These are phyloP conservation scores for Diplogelasinospora grovesii DNA, from an alignment of 495 filamentous ascomycete species.

Conservation along the genomic window DNA sequence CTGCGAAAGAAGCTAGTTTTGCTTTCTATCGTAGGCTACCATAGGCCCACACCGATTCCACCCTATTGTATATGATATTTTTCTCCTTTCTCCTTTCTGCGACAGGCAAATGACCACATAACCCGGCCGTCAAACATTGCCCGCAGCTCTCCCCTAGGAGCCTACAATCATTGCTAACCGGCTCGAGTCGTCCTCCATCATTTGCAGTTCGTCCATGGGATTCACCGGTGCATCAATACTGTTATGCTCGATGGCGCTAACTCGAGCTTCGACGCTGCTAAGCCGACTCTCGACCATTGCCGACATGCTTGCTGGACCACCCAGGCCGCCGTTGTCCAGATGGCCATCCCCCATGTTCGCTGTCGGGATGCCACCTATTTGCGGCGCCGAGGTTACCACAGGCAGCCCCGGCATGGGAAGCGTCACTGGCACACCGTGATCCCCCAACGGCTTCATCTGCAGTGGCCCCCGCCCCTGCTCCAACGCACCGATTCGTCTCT, in stretches of 20 bases:
- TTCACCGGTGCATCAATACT: no score
- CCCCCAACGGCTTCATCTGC: no score
- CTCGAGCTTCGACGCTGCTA: conserved; percentile 32
- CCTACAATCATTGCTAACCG: conserved; percentile 26
- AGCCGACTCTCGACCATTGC: conserved; percentile 33
- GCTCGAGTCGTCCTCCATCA: conserved; percentile 40
- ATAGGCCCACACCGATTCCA: no score
- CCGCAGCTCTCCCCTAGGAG: conserved; percentile 9
- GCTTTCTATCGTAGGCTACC: no score
- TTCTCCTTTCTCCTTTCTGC: no score
- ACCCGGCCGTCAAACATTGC: neutral
- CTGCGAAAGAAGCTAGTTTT: no score
- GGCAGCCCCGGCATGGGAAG: no score
- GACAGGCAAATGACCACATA: no score
- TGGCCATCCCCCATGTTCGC: conserved; percentile 27
- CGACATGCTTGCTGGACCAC: conserved; percentile 22
- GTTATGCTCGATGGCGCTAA: conserved; percentile 36
- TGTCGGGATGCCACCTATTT: conserved; percentile 28
- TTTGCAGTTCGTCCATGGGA: conserved; percentile 36
- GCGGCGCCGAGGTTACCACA: conserved; percentile 23
- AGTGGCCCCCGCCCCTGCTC: conserved; percentile 16
- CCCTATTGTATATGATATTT: no score
- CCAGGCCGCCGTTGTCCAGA: conserved; percentile 19
- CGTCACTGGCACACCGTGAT: conserved; percentile 18
- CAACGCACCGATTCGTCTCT: conserved; percentile 38